Base-by-base conservation (phyloP, 805 yeast genomes). In the Saccharomyces paradoxus region DNA sequence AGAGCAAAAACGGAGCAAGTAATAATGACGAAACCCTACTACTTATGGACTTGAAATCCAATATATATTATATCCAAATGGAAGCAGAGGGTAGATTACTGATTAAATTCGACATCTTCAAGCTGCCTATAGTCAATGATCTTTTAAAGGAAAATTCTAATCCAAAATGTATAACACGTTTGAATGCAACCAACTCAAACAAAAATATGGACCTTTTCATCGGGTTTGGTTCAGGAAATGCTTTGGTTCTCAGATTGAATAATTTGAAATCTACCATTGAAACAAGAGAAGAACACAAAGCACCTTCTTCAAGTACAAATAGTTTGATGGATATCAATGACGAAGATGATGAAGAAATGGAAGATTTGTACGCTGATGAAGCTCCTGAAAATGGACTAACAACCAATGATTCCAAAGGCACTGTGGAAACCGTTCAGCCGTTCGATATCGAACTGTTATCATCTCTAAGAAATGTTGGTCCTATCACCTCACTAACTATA, bases 381-480 rank as follows among this genome's bases (percentile, higher is more conserved):
- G 55, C n/a, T 9, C 41, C 48, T 1, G 48, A 50, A 21, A 48
- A 48, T 22, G 47, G 32, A 10, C 24, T 37, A 37, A 37, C 44
- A 6, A 17, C 17, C 9, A 53, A 46, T 2, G 56, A 56, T 4
- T 50, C 47, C 24, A 61, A 56, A 17, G 62, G 59, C 22, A 32
- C 50, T 6, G 59, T 63, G 4, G 69, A 67, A 46, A 63, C 64
- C 1, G 66, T 61, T 2, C 58, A 56, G 37, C 72, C 72, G 3
- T 68, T 71, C 58, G 65, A 71, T 58, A 80, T 84, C 55, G 68
- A 72, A 17, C 62, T 74, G 21, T 71, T 77, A 31, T 94, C 89
- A 59, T 69, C 71, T 1, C 64, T 90, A 10, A 62, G 77, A 2
- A 87, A 84, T 62, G 75, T 79, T 59, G 96, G 96, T 0, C 96